These are phyloP conservation scores for Hemisphaericaspora lyxosophila DNA, from an alignment of 1,139 yeast genomes.

Conservation along the genomic window DNA sequence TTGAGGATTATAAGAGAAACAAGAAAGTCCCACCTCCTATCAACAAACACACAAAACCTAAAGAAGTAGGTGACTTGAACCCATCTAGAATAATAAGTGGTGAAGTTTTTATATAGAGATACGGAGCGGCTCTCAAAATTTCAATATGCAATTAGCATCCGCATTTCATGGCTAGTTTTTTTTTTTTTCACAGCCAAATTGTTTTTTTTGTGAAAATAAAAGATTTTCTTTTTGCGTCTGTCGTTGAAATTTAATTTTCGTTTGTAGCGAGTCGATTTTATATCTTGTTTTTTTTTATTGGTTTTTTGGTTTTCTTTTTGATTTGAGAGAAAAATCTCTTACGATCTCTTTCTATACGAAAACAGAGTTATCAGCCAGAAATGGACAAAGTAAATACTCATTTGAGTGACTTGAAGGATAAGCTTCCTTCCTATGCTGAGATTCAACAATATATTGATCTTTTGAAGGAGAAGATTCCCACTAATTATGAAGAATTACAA, in stretches of 20 bases:
- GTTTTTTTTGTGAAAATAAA: too few species aligned
- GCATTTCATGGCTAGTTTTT: too few species aligned
- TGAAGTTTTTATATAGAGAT: conserved; percentile 33
- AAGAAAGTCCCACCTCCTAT: conserved; percentile 29
- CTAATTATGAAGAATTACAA: conserved; percentile 10
- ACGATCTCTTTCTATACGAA: too few species aligned
- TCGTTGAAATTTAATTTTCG: too few species aligned
- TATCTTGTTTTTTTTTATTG: too few species aligned
- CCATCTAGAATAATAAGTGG: conserved; percentile 35
- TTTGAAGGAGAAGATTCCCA: conserved; percentile 12
- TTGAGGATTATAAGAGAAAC: conserved; percentile 1
- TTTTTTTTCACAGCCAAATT: too few species aligned
- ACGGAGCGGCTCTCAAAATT: too few species aligned
- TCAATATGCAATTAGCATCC: too few species aligned
- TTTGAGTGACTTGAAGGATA: conserved; percentile 13
- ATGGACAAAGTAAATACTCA: conserved; percentile 13
- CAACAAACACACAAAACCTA: conserved; percentile 31
- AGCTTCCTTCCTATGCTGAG: conserved; percentile 13
- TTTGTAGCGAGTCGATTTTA: too few species aligned
- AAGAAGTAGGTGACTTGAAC: conserved; percentile 24
- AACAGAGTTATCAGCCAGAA: neutral
- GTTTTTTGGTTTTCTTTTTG: too few species aligned
- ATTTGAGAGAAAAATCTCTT: too few species aligned
- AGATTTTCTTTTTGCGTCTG: too few species aligned
- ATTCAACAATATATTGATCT: conserved; percentile 13